Conservation (phyloP, 2,329 filamentous ascomycete species). For the Dactylellina leptospora region DNA sequence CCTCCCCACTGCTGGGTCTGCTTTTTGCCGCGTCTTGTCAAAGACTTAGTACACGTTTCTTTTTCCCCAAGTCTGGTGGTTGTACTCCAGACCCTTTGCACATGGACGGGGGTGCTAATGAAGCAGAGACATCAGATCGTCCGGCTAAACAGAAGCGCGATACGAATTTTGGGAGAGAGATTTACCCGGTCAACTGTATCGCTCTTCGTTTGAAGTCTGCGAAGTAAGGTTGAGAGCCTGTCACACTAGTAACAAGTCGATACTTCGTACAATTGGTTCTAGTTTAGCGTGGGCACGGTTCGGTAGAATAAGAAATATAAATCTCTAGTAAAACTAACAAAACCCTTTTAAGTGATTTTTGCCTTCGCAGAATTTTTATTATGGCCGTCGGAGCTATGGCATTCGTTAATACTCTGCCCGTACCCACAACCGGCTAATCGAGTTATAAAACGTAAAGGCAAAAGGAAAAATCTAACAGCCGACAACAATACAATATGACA, state of each 20-base stretch:
- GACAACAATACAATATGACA: not conserved
- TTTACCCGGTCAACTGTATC: constrained; percentile 38
- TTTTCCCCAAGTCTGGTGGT: not conserved
- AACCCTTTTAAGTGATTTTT: constrained; percentile 19
- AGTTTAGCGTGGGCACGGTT: constrained; percentile 40
- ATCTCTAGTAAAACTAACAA: constrained; percentile 17
- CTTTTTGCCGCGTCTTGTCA: constrained; percentile 38
- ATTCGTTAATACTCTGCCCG: not conserved
- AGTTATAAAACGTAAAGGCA: constrained; percentile 9
- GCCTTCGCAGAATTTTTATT: constrained; percentile 15
- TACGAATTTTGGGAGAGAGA: constrained; percentile 31
- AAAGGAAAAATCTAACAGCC: constrained; percentile 1
- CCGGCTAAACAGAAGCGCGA: constrained; percentile 48
- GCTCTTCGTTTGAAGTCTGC: no score
- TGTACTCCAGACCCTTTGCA: constrained; percentile 2
- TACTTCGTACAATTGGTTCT: constrained; percentile 14
- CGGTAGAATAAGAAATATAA: constrained; percentile 48
- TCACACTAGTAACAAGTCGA: constrained; percentile 18
- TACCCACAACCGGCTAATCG: constrained; percentile 1
- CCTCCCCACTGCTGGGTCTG: not conserved
- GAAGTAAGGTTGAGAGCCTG: constrained; percentile 19
- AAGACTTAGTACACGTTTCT: constrained; percentile 3
- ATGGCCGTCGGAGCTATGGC: constrained; percentile 12
- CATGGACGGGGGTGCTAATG: constrained; percentile 44
- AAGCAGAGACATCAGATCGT: constrained; percentile 46